phyloP scores from a whole-genome alignment of 2,329 filamentous ascomycete genomes.

The Beauveria sp. region DNA sequence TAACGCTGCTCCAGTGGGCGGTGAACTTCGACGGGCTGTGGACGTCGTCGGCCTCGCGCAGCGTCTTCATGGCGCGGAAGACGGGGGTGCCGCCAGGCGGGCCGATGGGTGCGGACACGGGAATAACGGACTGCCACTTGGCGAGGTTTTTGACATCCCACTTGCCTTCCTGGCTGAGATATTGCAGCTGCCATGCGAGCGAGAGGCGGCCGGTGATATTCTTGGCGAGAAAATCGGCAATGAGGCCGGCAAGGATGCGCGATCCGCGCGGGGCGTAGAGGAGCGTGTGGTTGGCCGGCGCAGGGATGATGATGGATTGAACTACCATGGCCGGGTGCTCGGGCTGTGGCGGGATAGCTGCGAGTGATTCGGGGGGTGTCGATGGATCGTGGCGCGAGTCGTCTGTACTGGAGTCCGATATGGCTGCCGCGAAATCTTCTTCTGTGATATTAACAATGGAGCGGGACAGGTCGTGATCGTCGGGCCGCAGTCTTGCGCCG shows the following conservation, averaged over 20 bases:
- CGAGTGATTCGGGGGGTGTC: slow-evolving; percentile 34
- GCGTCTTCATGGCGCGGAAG: slow-evolving; percentile 87
- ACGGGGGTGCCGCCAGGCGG: slow-evolving; percentile 37
- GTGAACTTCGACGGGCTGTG: slow-evolving; percentile 73
- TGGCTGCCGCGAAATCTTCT: slow-evolving; percentile 26
- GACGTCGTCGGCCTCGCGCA: slow-evolving; percentile 77
- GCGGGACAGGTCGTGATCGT: slow-evolving; percentile 29
- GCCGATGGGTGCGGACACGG: slow-evolving; percentile 72
- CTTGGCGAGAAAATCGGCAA: slow-evolving; percentile 71
- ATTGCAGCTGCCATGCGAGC: slow-evolving; percentile 84
- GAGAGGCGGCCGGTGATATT: slow-evolving; percentile 72
- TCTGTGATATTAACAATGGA: slow-evolving; percentile 37
- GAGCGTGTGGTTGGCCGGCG: slow-evolving; percentile 75
- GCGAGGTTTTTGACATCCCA: slow-evolving; percentile 96
- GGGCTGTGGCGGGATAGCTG: slow-evolving; percentile 39
- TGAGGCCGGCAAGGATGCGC: slow-evolving; percentile 69
- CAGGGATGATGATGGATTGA: slow-evolving; percentile 62
- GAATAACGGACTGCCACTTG: slow-evolving; percentile 77
- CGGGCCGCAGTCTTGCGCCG: slow-evolving; percentile 6
- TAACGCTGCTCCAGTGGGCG: slow-evolving; percentile 54
- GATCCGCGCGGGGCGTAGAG: slow-evolving; percentile 72
- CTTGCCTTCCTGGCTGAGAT: slow-evolving; percentile 82
- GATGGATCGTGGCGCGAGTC: slow-evolving; percentile 37
- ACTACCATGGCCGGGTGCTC: slow-evolving; percentile 47
- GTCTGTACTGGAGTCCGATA: slow-evolving; percentile 21